Base-by-base conservation (phyloP, 2,329 filamentous ascomycete genomes). In the Ophiostoma populinum region DNA sequence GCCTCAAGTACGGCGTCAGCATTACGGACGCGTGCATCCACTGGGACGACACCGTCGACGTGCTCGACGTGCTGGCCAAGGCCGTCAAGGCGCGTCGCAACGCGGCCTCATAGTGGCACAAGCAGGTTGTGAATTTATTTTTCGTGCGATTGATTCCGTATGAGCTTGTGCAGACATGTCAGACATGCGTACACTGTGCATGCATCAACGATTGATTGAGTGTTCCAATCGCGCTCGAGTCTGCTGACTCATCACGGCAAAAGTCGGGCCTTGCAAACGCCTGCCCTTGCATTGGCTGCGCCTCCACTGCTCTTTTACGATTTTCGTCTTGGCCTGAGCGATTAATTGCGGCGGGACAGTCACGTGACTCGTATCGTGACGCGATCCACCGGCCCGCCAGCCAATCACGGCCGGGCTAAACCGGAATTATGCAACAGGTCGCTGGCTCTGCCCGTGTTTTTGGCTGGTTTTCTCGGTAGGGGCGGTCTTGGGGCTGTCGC, bases 21-120 rank as follows among this genome's bases (percentile, higher is more conserved):
- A 95, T 95, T 55, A 98, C 90, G 0, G 90, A 98, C 57, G 87
- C 90, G 32, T 98, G 90, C 59, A 94, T 98, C 53, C 67, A 75
- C 56, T 95, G 86, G 87, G 74, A 87, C 43, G 82, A 92, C 47
- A 95, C 90, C 4, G 76, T 86, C 47, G 59, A 61, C 1, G 78
- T 87, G 2, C 70, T 95, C 9, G 77, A 79, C 45, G 64, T 65
- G 34, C 69, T 98, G 29, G 87, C 87, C 13, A 67, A 75, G 35
- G 80, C 85, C 19, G 82, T 94, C 36, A 75, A 75, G 52, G 69
- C 77, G 53, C 70, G 83, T 48, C 70, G 80, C 53, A 67, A 63
- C 40, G 44, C 59, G 4, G 42, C 50, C 16, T 22, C 31, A 4
- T 5, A 21, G 13, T 27, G 15, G 22, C n/a, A n/a, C n/a, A n/a